Evolutionary conservation across 1,284 basidiomycete species (phyloP), one percentile per base, ranked within the genome.

Genomic region (Ceratobasidium theobromae): DNA sequence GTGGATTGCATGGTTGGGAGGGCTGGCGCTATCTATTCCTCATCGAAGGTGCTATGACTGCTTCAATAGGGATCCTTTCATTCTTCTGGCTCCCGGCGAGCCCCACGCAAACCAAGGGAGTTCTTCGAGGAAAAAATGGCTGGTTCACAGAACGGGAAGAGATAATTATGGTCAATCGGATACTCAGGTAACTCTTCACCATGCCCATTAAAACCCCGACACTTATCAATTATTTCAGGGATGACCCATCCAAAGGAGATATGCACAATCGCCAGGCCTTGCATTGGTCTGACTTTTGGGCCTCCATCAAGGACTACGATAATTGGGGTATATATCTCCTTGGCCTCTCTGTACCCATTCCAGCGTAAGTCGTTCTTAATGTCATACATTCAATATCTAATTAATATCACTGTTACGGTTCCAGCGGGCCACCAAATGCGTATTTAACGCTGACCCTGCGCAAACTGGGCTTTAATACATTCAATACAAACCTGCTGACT

Each of bases 241-340:
- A 89, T 72, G 87, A 89, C 70, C 88, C 85, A 1, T 78, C 81
- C 16, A 87, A 89, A 79, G 83, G 78, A 46, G 76, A 79, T 68
- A 91, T 91, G 89, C 87, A 91, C 76, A 91, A 92, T 70, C 83
- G 89, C 25, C 82, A 91, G 74, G 85, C 85, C 0, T 73, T 90
- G n/a, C 77, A 80, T 0, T 30, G 81, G 14, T 79, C 77, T 70
- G 80, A 81, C 62, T 77, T 89, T 8, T 86, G 81, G 79, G 75
- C 73, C n/a, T 81, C 83, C 1, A 66, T 89, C 2, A 80, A 77
- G 33, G 87, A 90, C 72, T 88, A 84, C 71, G 82, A 86, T 68
- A 75, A 89, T 66, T 90, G 87, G 86, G 87, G 87, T 0, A 68
- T 89, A 25, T 89, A 89, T 70, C 23, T 62, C 23, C 49, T 62